Conservation (phyloP, 495 filamentous ascomycete genomes). For the Penicillium nucicola region DNA sequence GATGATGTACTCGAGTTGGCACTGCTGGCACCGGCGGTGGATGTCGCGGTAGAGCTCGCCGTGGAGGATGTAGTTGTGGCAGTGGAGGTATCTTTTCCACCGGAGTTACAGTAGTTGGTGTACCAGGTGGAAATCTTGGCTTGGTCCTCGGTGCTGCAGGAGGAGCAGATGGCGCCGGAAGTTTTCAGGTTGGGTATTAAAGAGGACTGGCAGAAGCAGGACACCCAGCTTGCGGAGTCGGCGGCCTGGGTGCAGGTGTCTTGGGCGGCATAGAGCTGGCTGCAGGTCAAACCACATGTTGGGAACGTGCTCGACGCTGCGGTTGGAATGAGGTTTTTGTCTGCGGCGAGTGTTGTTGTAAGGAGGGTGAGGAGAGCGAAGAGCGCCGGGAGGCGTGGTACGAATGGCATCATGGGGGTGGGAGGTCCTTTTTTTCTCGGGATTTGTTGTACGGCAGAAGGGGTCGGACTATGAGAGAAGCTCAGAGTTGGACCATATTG, state of each 20-base stretch:
- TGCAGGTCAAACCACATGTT: conserved; percentile 47
- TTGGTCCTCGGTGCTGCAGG: conserved; percentile 31
- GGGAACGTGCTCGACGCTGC: conserved; percentile 42
- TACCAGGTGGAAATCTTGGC: conserved; percentile 49
- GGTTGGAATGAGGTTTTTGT: conserved; percentile 27
- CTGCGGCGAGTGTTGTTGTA: conserved; percentile 15
- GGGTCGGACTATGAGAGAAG: background rate
- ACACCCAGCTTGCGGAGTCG: conserved; percentile 38
- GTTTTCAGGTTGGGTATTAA: conserved; percentile 38
- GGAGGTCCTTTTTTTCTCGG: background rate
- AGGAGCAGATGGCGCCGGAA: conserved; percentile 35
- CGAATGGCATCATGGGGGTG: background rate
- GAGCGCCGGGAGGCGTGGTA: background rate
- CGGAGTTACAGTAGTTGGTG: conserved; percentile 35
- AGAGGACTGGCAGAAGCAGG: conserved; percentile 55
- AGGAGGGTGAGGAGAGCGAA: background rate
- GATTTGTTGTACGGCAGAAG: background rate
- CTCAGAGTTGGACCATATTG: conserved; percentile 1
- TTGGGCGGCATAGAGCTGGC: conserved; percentile 42
- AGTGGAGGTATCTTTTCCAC: conserved; percentile 14
- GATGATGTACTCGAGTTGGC: conserved; percentile 3
- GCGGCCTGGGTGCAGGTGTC: conserved; percentile 33
- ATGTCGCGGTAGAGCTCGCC: conserved; percentile 7
- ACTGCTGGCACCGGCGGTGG: conserved; percentile 7
- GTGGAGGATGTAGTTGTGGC: conserved; percentile 12